These are phyloP conservation scores for Pseudocercospora fuligena DNA, from an alignment of 2,329 filamentous ascomycete genomes.

Conservation along the genomic window DNA sequence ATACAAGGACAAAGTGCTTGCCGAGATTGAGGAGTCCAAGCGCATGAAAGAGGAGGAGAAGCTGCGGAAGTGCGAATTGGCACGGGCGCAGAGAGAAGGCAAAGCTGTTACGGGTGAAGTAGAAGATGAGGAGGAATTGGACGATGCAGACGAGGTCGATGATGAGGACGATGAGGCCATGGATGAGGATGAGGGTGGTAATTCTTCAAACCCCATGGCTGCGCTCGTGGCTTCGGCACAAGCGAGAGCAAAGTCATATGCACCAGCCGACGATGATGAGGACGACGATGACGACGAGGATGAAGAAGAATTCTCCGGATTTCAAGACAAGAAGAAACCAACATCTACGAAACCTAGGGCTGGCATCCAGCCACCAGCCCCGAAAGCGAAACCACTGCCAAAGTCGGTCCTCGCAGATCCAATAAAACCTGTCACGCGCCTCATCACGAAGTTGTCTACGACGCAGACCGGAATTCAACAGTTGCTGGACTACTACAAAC, in stretches of 20 bases:
- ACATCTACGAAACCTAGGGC: constrained; percentile 12
- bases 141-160: constrained; percentile 54
- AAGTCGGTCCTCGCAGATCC: constrained; percentile 95
- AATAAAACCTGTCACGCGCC: constrained; percentile 79
- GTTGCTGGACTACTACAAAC: constrained; percentile 80
- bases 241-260: constrained; percentile 72
- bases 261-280: constrained; percentile 64
- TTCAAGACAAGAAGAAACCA: constrained; percentile 21
- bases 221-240: constrained; percentile 85
- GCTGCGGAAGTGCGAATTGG: constrained; percentile 71
- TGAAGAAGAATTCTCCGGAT: constrained; percentile 40
- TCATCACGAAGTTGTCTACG: constrained; percentile 78
- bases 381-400: constrained; percentile 59
- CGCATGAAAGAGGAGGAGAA: constrained; percentile 80
- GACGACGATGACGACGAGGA: constrained; percentile 61
- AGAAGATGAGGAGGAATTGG: constrained; percentile 55
- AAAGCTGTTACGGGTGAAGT: constrained; percentile 49
- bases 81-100: constrained; percentile 52
- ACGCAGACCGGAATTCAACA: constrained; percentile 76
- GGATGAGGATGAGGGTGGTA: constrained; percentile 63
- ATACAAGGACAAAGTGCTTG: constrained; percentile 92
- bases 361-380: constrained; percentile 11
- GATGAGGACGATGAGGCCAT: constrained; percentile 62
- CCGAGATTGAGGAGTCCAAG: constrained; percentile 86
- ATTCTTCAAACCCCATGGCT: constrained; percentile 78